These are phyloP conservation scores for Parachaetomium inaequale DNA, from an alignment of 495 filamentous ascomycete species.

Conservation along the genomic window DNA sequence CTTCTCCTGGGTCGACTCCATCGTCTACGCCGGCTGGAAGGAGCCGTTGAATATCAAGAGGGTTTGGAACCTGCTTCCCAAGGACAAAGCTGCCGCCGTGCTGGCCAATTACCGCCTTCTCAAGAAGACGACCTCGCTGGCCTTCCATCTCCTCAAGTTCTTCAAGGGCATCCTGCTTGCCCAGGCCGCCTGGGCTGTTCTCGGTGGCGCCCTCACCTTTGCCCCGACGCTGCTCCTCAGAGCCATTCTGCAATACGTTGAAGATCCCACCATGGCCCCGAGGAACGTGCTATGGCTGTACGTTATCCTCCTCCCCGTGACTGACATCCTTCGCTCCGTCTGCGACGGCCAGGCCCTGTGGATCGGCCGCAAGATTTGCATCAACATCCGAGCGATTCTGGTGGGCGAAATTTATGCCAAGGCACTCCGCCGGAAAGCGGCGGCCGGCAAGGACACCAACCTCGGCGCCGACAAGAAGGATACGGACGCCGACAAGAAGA, in stretches of 20 bases:
- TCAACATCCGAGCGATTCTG: constrained; percentile 87
- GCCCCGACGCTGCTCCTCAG: constrained; percentile 86
- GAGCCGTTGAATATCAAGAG: constrained; percentile 76
- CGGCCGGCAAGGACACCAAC: constrained; percentile 66
- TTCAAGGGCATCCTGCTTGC: constrained; percentile 73
- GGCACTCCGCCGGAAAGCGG: constrained; percentile 85
- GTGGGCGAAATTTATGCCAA: constrained; percentile 98
- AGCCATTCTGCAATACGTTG: constrained; percentile 88
- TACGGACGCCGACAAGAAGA: constrained; percentile 34
- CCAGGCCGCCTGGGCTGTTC: constrained; percentile 75
- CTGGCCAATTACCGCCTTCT: constrained; percentile 77
- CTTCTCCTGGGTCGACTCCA: constrained; percentile 85
- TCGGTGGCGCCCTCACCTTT: constrained; percentile 80
- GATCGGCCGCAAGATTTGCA: constrained; percentile 90
- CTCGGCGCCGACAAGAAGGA: constrained; percentile 53
- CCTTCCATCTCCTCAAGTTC: constrained; percentile 76
- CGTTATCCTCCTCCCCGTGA: constrained; percentile 82
- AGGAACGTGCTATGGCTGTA: constrained; percentile 94
- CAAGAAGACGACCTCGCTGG: constrained; percentile 77
- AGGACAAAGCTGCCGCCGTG: constrained; percentile 78
- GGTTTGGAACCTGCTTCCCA: constrained; percentile 88
- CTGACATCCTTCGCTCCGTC: constrained; percentile 71
- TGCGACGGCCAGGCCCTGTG: constrained; percentile 85
- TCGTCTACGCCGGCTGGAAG: constrained; percentile 87
- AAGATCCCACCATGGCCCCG: constrained; percentile 73